These are phyloP conservation scores for Alternaria ventricosa DNA, from an alignment of 2,329 filamentous ascomycete genomes.

Conservation along the genomic window DNA sequence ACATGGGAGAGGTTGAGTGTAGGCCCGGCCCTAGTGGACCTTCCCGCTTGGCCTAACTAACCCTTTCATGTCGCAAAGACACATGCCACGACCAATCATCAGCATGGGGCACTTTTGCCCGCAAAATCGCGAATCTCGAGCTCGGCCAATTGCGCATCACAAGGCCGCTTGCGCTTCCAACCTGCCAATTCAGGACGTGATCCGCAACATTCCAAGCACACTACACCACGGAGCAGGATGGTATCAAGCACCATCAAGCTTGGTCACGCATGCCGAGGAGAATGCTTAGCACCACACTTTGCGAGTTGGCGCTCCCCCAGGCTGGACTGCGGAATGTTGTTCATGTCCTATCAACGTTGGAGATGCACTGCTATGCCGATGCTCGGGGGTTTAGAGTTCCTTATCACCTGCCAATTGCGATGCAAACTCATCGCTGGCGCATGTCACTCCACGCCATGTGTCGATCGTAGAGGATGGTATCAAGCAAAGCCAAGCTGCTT, in stretches of 20 bases:
- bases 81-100: neutral
- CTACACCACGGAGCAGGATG: neutral
- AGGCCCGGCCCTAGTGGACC: slow-evolving; percentile 8
- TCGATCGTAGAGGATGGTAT: neutral
- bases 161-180: slow-evolving; percentile 10
- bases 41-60: slow-evolving; percentile 1
- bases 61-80: neutral
- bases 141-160: slow-evolving; percentile 10
- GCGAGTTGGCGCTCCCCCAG: neutral
- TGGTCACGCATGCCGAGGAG: slow-evolving; percentile 14
- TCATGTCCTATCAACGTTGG: neutral
- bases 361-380: neutral
- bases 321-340: neutral
- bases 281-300: slow-evolving; percentile 7
- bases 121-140: neutral
- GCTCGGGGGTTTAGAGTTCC: neutral
- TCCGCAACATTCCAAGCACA: slow-evolving; percentile 1
- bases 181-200: slow-evolving; percentile 18
- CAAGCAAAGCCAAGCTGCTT: slow-evolving; percentile 15
- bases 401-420: neutral
- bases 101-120: neutral
- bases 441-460: neutral
- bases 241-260: slow-evolving; percentile 17
- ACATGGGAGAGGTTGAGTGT: neutral
- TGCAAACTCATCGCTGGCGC: neutral